Evolutionary conservation across 1,284 basidiomycete genomes (phyloP).

Genomic region (Ganoderma lucidum): DNA sequence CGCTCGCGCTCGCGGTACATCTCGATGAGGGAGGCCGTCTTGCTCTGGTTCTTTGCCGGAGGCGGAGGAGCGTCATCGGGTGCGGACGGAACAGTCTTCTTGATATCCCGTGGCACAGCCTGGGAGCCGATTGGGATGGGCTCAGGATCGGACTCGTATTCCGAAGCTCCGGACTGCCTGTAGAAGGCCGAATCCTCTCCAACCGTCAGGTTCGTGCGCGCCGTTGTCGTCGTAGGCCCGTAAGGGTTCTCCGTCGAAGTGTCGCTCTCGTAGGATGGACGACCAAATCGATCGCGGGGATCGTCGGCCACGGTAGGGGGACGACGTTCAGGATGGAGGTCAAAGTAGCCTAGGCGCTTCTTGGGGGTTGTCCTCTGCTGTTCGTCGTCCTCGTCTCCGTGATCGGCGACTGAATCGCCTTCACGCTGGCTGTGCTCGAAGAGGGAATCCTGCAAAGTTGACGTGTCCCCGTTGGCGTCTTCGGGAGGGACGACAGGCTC

Average conservation of each 20-base stretch:
- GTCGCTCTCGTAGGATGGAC: conserved; percentile 39
- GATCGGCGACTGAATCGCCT: conserved; percentile 32
- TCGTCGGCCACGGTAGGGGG: conserved; percentile 49
- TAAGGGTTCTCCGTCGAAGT: conserved; percentile 32
- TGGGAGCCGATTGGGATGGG: conserved; percentile 23
- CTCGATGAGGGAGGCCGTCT: conserved; percentile 79
- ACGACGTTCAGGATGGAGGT: conserved; percentile 66
- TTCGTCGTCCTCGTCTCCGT: conserved; percentile 48
- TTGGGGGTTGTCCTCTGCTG: conserved; percentile 26
- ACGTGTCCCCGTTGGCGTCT: conserved; percentile 29
- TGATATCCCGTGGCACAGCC: conserved; percentile 25
- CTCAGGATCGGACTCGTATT: conserved; percentile 31
- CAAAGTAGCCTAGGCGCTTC: conserved; percentile 70
- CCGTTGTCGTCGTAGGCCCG: conserved; percentile 24
- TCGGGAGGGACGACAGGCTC: conserved; percentile 45
- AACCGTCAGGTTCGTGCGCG: conserved; percentile 15
- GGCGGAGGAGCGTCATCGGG: conserved; percentile 19
- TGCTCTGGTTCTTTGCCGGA: conserved; percentile 48
- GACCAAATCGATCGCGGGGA: conserved; percentile 35
- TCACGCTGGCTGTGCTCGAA: conserved; percentile 27
- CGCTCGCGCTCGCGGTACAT: conserved; percentile 81
- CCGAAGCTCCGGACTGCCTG: conserved; percentile 28
- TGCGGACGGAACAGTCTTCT: conserved; percentile 18
- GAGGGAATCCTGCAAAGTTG: conserved; percentile 35
- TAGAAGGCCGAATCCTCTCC: conserved; percentile 17